These are phyloP conservation scores for Kodamaea alishanica DNA, from an alignment of 1,139 yeast species.

Conservation along the genomic window DNA sequence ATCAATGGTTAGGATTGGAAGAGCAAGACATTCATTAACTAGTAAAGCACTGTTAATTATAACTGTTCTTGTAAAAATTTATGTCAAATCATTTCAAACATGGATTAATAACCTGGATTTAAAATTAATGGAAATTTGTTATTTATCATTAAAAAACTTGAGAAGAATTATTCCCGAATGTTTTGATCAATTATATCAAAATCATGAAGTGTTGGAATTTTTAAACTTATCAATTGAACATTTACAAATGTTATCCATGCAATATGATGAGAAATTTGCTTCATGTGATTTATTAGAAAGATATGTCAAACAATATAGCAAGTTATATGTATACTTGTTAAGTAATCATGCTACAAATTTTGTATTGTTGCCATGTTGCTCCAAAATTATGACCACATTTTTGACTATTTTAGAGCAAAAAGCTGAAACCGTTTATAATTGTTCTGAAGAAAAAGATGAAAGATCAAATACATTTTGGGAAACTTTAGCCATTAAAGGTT, in stretches of 20 bases:
- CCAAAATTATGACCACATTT: conserved; percentile 55
- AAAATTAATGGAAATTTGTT: conserved; percentile 65
- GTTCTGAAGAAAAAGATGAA: conserved; percentile 37
- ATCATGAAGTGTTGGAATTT: conserved; percentile 57
- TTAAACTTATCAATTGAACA: conserved; percentile 56
- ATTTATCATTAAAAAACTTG: conserved; percentile 68
- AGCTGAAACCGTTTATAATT: conserved; percentile 55
- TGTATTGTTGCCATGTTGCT: conserved; percentile 62
- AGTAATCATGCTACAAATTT: conserved; percentile 67
- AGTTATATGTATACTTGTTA: conserved; percentile 59
- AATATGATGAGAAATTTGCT: conserved; percentile 48
- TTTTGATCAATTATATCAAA: conserved; percentile 62
- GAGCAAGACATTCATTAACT: conserved; percentile 76
- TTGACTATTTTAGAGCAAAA: conserved; percentile 58
- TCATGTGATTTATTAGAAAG: conserved; percentile 58
- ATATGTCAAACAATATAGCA: conserved; percentile 71
- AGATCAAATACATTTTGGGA: conserved; percentile 61
- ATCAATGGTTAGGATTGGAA: conserved; percentile 75
- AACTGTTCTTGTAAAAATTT: conserved; percentile 56
- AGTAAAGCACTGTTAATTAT: conserved; percentile 61
- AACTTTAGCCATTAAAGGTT: conserved; percentile 65
- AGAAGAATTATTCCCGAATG: conserved; percentile 78
- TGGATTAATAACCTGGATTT: conserved; percentile 53
- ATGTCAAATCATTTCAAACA: conserved; percentile 53
- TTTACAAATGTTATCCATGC: conserved; percentile 51